Conservation (phyloP, 2,329 filamentous ascomycete species). For the Diaporthe longicolla region DNA sequence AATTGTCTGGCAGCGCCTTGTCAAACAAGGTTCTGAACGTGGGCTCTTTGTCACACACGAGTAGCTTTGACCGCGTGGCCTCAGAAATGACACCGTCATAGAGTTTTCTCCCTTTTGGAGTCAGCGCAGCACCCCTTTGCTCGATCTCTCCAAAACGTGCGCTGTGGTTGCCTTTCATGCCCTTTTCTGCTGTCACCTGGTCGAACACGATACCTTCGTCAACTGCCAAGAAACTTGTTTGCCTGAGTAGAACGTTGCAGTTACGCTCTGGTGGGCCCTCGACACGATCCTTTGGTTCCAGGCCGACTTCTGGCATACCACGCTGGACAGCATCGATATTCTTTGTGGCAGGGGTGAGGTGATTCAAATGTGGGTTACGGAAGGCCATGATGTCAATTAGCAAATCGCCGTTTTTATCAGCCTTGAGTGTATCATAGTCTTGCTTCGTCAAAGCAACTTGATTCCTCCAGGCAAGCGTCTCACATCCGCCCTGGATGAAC, state of each 20-base stretch:
- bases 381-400: constrained; percentile 55
- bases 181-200: constrained; percentile 11
- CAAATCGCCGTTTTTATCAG: constrained; percentile 35
- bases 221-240: constrained; percentile 67
- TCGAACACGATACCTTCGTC: constrained; percentile 62
- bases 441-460: constrained; percentile 29
- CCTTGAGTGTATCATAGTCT: constrained; percentile 58
- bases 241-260: constrained; percentile 63
- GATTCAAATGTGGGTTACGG: constrained; percentile 65
- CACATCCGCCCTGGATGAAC: constrained; percentile 60
- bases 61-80: constrained; percentile 45
- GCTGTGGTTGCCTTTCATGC: constrained; percentile 57
- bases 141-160: constrained; percentile 69
- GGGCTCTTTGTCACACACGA: background rate
- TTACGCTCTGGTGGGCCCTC: constrained; percentile 63
- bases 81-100: constrained; percentile 61
- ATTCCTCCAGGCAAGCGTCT: constrained; percentile 63
- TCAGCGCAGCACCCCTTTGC: constrained; percentile 65
- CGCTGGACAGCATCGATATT: constrained; percentile 62
- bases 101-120: constrained; percentile 57
- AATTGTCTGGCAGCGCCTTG: constrained; percentile 57
- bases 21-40: constrained; percentile 38
- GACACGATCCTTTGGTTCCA: constrained; percentile 63
- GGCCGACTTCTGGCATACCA: constrained; percentile 56
- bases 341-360: constrained; percentile 65